Percentiles rank a stretch among this genome's conserved stretches.
phyloP scores from a whole-genome alignment of 805 yeast genomes.

The Dipodascus geniculatus region DNA sequence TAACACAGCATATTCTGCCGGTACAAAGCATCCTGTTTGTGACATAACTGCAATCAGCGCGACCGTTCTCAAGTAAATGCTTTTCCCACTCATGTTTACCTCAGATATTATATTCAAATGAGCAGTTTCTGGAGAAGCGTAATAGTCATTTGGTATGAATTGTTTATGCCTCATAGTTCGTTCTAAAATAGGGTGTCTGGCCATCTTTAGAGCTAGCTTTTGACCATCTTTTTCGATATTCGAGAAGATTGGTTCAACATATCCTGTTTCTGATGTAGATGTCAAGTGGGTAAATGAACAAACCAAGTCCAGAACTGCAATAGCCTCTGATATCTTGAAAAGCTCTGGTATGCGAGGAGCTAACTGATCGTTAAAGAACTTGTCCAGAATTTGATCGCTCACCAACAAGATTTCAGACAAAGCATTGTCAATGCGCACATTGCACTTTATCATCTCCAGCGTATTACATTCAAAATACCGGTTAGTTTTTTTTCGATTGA shows the following conservation, averaged over 20 bases:
- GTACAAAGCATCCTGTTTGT: slow-evolving; percentile 83
- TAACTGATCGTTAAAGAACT: neutral
- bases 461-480: neutral
- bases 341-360: neutral
- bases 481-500: neutral
- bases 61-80: slow-evolving; percentile 80
- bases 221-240: neutral
- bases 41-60: slow-evolving; percentile 82
- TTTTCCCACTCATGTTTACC: slow-evolving; percentile 97
- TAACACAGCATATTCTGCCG: slow-evolving; percentile 65
- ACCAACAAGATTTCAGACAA: neutral
- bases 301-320: neutral
- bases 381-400: neutral
- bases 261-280: neutral
- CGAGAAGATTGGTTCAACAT: neutral
- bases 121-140: slow-evolving; percentile 39
- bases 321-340: neutral
- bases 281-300: neutral
- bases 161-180: slow-evolving; percentile 12
- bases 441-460: neutral
- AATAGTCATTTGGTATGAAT: slow-evolving; percentile 89
- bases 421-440: neutral
- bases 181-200: neutral
- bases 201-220: neutral
- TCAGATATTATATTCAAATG: slow-evolving; percentile 85